phyloP scores from a whole-genome alignment of 2,329 filamentous ascomycete genomes.

The Neofusicoccum sp. region DNA sequence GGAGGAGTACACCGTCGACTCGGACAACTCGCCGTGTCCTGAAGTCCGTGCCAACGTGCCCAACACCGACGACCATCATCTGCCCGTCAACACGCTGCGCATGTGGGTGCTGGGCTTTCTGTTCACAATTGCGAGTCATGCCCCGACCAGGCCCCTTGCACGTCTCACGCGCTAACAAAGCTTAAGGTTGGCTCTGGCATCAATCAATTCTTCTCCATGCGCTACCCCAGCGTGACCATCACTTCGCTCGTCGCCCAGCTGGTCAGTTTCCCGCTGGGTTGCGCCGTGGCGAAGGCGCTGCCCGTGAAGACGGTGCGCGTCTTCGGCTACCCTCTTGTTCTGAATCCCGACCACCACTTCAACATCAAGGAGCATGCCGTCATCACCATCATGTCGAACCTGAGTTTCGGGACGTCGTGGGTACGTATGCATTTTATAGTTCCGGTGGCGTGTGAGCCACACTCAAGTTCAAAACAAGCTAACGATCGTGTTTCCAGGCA shows the following conservation, averaged over 20 bases:
- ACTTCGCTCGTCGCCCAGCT: conserved; percentile 50
- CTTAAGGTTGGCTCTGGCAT: conserved; percentile 22
- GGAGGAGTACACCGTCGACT: conserved; percentile 16
- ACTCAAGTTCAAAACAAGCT: background rate
- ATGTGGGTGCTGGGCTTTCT: conserved; percentile 48
- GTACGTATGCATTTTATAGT: conserved; percentile 44
- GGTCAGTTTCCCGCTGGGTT: conserved; percentile 25
- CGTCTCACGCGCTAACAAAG: background rate
- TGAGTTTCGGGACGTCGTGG: conserved; percentile 46
- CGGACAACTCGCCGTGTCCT: conserved; percentile 15
- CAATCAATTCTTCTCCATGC: conserved; percentile 32
- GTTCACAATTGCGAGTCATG: conserved; percentile 40
- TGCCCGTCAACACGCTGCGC: conserved; percentile 43
- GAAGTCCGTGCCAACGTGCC: conserved; percentile 18
- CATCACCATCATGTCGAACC: conserved; percentile 63
- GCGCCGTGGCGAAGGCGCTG: conserved; percentile 18
- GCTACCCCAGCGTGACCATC: conserved; percentile 53
- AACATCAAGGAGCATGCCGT: conserved; percentile 63
- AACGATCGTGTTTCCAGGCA: background rate
- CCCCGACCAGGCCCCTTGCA: background rate
- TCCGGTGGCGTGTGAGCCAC: background rate
- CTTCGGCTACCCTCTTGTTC: conserved; percentile 19
- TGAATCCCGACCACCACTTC: conserved; percentile 55
- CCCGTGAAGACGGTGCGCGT: conserved; percentile 14
- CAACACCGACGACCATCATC: conserved; percentile 16